Evolutionary conservation across 345 rosid species (phyloP), one percentile per base, ranked within the genome.

Genomic region (Adansonia digitata): DNA sequence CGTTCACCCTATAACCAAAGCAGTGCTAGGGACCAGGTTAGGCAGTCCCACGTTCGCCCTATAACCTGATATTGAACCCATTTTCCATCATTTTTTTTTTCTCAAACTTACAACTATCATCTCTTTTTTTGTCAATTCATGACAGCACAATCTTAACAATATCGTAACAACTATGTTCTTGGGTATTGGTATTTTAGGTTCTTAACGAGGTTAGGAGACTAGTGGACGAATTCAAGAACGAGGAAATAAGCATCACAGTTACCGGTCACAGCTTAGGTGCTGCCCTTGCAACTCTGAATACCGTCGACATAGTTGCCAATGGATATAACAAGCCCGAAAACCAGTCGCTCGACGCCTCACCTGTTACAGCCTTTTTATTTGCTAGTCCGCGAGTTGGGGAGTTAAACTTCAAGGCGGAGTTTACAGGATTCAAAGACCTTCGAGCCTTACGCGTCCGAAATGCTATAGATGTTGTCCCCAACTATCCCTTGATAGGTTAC

Each of bases 201-300:
- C 81, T 84, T 20, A 18, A 20, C 26, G 94, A 87, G 77, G 67
- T 90, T 26, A 84, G 55, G 72, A 86, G 89, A 77, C 77, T 90
- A 27, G 79, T 90, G 69, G 88, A 87, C 13, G 62, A 70, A 63
- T 88, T 73, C 79, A 82, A 84, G 68, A 82, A 84, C 2, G 94
- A 92, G 78, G 97, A 90, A 31, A 82, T 88, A 13, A 88, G 97
- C 75, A 85, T 90, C 73, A 88, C 85, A 0, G 37, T 87, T 27
- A 82, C 88, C 0, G 93, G 97, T 5, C 93, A 92, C 82, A 87
- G 93, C 79, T 75, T 87, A 74, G 93, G 94, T 1, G 90, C 93
- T 1, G 92, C 89, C 0, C 57, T 87, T 0, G 92, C 91, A 7
- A 88, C 94, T 0, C 78, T 90, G 8, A 87, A 80, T 45, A 91